phyloP scores from a whole-genome alignment of 148 eudicot genomes.

The Rhododendron griersonianum region DNA sequence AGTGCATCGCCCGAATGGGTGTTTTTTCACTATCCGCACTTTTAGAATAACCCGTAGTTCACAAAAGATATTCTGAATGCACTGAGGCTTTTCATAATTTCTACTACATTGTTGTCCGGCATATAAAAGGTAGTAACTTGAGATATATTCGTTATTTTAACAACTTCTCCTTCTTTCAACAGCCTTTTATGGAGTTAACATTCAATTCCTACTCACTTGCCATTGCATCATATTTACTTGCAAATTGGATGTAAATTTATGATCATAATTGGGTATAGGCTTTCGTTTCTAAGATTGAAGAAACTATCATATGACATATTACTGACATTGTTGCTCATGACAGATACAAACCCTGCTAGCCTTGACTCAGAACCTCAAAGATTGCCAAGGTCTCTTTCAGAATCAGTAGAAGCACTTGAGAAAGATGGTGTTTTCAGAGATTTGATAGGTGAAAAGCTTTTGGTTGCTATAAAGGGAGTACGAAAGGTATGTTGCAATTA shows the following conservation, averaged over 20 bases:
- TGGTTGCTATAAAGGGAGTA: constrained; percentile 65
- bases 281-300: background rate
- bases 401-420: constrained; percentile 70
- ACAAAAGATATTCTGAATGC: background rate
- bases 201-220: background rate
- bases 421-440: constrained; percentile 50
- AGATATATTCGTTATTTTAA: background rate
- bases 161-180: background rate
- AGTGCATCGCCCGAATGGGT: background rate
- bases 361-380: constrained; percentile 41
- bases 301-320: background rate
- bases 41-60: background rate
- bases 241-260: background rate
- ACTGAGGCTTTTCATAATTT: background rate
- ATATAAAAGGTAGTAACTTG: background rate
- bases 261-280: background rate
- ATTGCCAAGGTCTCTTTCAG: constrained; percentile 68
- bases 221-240: background rate
- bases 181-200: background rate
- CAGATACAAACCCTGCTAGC: constrained; percentile 6
- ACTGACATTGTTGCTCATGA: background rate
- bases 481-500: constrained; percentile 50
- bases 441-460: constrained; percentile 60
- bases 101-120: background rate
- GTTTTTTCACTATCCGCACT: background rate